phyloP scores from a whole-genome alignment of 2,329 filamentous ascomycete genomes.

The Tolypocladium pustulatum region DNA sequence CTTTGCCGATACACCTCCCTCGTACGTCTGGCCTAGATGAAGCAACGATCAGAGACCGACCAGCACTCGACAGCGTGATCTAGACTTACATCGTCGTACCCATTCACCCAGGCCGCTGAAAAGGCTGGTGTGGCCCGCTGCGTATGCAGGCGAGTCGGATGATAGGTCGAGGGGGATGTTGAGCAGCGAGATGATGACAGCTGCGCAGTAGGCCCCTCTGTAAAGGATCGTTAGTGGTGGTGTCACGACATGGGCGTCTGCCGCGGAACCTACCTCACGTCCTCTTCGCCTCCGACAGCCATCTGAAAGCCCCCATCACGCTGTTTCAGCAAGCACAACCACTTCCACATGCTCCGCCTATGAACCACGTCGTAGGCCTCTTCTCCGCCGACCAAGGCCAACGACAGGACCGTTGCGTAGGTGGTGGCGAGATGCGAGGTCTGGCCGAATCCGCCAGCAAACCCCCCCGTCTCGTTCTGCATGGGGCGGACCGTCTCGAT shows the following conservation, averaged over 20 bases:
- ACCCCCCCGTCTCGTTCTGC: slow-evolving; percentile 77
- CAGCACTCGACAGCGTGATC: slow-evolving; percentile 6
- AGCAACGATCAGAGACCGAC: slow-evolving; percentile 7
- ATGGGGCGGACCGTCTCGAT: slow-evolving; percentile 66
- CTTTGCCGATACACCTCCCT: slow-evolving; percentile 82
- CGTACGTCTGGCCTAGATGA: slow-evolving; percentile 70
- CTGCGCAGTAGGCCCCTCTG: slow-evolving; percentile 85
- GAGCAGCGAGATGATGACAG: slow-evolving; percentile 73
- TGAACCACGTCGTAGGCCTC: slow-evolving; percentile 68
- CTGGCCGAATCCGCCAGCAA: slow-evolving; percentile 90
- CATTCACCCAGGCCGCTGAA: slow-evolving; percentile 68
- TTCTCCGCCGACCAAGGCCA: slow-evolving; percentile 68
- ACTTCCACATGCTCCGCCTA: slow-evolving; percentile 79
- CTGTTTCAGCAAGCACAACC: slow-evolving; percentile 80
- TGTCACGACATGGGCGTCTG: slow-evolving; percentile 1
- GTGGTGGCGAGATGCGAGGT: slow-evolving; percentile 79
- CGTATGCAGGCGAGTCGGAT: slow-evolving; percentile 56
- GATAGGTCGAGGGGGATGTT: slow-evolving; percentile 74
- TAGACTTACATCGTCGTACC: slow-evolving; percentile 62
- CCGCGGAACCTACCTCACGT: slow-evolving; percentile 57
- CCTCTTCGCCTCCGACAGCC: slow-evolving; percentile 77
- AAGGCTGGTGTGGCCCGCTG: slow-evolving; percentile 52
- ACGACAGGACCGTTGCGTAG: slow-evolving; percentile 72
- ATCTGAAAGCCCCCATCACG: slow-evolving; percentile 83
- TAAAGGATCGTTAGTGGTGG: slow-evolving; percentile 1